These are phyloP conservation scores for Cladophialophora bantiana DNA, from an alignment of 2,329 filamentous ascomycete species.

Conservation along the genomic window DNA sequence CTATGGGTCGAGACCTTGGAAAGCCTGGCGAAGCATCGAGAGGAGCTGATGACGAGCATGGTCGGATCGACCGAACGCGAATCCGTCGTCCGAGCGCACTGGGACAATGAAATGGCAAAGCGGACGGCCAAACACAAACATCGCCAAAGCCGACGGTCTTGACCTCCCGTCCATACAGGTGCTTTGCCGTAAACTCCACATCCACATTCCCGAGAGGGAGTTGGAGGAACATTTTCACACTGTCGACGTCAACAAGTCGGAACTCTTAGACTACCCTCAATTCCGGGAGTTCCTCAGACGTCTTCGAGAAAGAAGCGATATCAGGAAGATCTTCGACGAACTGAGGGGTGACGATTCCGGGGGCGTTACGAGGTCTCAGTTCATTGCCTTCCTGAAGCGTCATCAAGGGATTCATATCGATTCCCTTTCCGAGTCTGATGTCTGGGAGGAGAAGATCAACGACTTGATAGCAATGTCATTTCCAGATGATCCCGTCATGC, in stretches of 20 bases:
- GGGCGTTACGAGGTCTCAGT: conserved; percentile 75
- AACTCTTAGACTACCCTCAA: conserved; percentile 76
- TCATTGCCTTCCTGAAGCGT: conserved; percentile 75
- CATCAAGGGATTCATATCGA: conserved; percentile 79
- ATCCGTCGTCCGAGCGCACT: conserved; percentile 81
- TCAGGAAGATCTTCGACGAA: conserved; percentile 74
- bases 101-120: conserved; percentile 82
- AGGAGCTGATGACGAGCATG: conserved; percentile 87
- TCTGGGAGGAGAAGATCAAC: conserved; percentile 37
- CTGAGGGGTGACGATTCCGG: conserved; percentile 63
- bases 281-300: conserved; percentile 84
- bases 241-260: conserved; percentile 70
- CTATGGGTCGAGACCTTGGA: conserved; percentile 87
- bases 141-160: conserved; percentile 71
- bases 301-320: conserved; percentile 83
- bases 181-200: conserved; percentile 87
- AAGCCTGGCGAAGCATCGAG: conserved; percentile 81
- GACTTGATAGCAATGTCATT: conserved; percentile 32
- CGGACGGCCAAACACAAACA: conserved; percentile 62
- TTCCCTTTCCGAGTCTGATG: conserved; percentile 53
- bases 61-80: conserved; percentile 78
- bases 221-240: conserved; percentile 76
- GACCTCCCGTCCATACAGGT: conserved; percentile 80
- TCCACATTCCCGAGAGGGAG: conserved; percentile 81
- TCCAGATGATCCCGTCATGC: conserved; percentile 22